These are phyloP conservation scores for Pyrenopolyporus hunteri DNA, from an alignment of 495 filamentous ascomycete genomes.

Conservation along the genomic window DNA sequence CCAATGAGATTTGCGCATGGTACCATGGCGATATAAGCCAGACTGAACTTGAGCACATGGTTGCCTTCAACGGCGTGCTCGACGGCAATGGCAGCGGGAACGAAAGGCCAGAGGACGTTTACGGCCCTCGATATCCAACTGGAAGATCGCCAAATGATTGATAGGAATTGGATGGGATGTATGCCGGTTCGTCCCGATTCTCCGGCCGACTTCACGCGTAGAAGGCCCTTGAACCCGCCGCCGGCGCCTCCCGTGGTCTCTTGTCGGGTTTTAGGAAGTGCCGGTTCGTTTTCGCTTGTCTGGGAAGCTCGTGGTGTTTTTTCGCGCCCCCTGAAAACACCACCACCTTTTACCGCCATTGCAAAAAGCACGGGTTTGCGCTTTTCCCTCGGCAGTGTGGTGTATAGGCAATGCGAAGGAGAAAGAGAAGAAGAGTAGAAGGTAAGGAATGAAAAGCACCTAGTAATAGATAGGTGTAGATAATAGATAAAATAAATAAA, in stretches of 20 bases:
- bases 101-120: conserved; percentile 61
- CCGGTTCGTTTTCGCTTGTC: conserved; percentile 15
- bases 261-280: conserved; percentile 34
- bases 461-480: neutral
- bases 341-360: conserved; percentile 17
- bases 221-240: conserved; percentile 3
- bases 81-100: conserved; percentile 58
- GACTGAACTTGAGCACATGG: conserved; percentile 48
- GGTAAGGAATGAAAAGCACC: neutral
- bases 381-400: too few relatives aligned
- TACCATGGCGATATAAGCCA: conserved; percentile 70
- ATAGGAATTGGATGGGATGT: conserved; percentile 50
- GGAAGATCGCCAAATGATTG: conserved; percentile 51
- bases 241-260: conserved; percentile 12
- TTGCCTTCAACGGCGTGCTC: conserved; percentile 52
- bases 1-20: conserved; percentile 87
- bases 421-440: neutral
- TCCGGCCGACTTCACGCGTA: conserved; percentile 43
- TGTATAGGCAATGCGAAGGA: neutral
- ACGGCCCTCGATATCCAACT: conserved; percentile 48
- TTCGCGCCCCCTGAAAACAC: conserved; percentile 23
- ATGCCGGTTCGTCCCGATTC: conserved; percentile 54
- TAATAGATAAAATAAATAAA: neutral
- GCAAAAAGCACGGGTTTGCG: too few relatives aligned
- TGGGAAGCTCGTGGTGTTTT: conserved; percentile 23